Conservation (phyloP, 2,329 filamentous ascomycete genomes). For the Colletotrichum kahawae region DNA sequence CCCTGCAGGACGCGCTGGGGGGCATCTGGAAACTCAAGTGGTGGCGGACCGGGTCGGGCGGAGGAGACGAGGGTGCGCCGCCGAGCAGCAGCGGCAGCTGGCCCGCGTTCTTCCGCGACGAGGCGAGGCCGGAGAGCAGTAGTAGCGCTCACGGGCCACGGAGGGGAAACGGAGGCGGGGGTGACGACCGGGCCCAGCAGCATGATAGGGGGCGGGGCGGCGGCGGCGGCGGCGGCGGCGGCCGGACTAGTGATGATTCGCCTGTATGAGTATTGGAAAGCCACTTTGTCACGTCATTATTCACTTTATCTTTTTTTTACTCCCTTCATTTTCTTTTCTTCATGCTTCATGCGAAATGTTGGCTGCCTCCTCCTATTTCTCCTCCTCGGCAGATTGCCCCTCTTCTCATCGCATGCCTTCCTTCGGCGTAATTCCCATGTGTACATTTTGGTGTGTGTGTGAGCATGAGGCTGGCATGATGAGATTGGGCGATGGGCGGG, state of each 20-base stretch:
- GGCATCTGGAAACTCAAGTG: conserved; percentile 61
- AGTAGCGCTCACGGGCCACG: background rate
- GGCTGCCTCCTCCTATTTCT: background rate
- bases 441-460: background rate
- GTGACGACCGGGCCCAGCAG: background rate
- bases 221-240: background rate
- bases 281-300: conserved; percentile 8
- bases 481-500: background rate
- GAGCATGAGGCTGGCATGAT: background rate
- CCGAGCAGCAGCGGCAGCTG: conserved; percentile 15
- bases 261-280: conserved; percentile 34
- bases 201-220: conserved; percentile 3
- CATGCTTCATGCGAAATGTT: background rate
- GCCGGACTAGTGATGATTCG: conserved; percentile 27
- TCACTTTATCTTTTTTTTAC: conserved; percentile 15
- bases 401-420: background rate
- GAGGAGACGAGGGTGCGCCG: conserved; percentile 24
- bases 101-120: conserved; percentile 25
- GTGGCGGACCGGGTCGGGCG: conserved; percentile 43
- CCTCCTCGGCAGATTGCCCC: background rate
- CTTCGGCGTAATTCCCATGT: background rate
- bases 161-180: background rate
- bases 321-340: background rate
- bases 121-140: conserved; percentile 15
- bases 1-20: conserved; percentile 54